These are phyloP conservation scores for Salvia sclarea DNA, from an alignment of 305 asterid genomes.

Conservation along the genomic window DNA sequence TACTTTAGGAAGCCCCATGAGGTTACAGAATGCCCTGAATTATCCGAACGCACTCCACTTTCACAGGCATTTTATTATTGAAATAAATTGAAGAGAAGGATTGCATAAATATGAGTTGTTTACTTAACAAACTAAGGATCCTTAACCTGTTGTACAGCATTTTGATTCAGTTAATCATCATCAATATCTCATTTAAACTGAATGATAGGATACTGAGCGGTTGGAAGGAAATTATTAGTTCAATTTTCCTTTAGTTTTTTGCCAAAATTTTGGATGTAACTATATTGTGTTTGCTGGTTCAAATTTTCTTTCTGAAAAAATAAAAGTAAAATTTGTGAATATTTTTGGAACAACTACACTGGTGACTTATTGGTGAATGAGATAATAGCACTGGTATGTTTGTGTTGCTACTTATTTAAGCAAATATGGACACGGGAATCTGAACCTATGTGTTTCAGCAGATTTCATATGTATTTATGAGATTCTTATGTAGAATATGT, in stretches of 20 bases:
- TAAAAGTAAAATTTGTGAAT: too few species aligned
- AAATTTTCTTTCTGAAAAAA: background rate
- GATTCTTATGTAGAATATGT: background rate
- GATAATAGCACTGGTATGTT: background rate
- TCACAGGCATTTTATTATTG: background rate
- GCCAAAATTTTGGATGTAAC: background rate
- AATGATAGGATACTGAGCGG: background rate
- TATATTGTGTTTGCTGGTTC: background rate
- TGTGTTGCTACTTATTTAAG: background rate
- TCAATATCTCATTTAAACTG: background rate
- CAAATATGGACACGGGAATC: background rate
- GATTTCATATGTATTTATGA: background rate
- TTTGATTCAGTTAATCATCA: background rate
- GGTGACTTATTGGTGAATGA: background rate
- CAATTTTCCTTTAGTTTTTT: background rate
- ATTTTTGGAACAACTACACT: background rate
- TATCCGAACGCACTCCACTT: background rate
- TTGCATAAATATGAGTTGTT: background rate
- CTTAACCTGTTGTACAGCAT: background rate
- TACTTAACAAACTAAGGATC: background rate
- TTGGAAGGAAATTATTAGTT: background rate
- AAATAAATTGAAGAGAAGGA: background rate
- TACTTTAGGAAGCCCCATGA: background rate
- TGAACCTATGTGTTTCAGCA: background rate
- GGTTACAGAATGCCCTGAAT: conserved; percentile 17